phyloP scores from a whole-genome alignment of 305 asterid species.

The Fraxinus velutina region DNA sequence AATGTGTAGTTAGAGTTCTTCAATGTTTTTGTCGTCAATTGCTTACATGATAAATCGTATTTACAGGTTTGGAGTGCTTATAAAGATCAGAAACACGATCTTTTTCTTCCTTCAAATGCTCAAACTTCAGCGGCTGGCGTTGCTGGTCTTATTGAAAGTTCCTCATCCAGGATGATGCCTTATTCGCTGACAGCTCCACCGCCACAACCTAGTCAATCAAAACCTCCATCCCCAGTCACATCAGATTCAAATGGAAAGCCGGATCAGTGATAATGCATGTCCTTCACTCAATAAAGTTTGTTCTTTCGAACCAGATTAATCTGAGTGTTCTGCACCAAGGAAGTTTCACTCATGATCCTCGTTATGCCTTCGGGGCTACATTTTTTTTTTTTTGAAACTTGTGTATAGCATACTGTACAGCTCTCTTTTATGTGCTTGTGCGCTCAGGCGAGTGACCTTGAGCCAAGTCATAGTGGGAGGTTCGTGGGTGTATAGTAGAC shows the following conservation, averaged over 20 bases:
- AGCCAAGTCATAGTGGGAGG: not conserved
- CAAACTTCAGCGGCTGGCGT: constrained; percentile 97
- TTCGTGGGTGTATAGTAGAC: not conserved
- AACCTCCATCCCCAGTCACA: constrained; percentile 37
- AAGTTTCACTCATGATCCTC: constrained; percentile 3
- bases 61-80: constrained; percentile 98
- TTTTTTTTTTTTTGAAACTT: constrained; percentile 10
- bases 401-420: constrained; percentile 48
- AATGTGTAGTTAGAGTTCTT: not conserved
- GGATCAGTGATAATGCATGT: constrained; percentile 11
- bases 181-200: constrained; percentile 84
- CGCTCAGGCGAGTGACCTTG: not conserved
- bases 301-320: constrained; percentile 8
- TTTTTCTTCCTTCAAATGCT: constrained; percentile 96
- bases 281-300: not conserved
- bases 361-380: constrained; percentile 17
- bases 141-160: constrained; percentile 93
- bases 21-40: not conserved
- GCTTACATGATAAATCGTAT: constrained; percentile 6
- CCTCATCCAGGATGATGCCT: constrained; percentile 68
- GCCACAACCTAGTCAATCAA: constrained; percentile 46
- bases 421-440: not conserved
- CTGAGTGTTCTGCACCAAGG: not conserved
- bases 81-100: constrained; percentile 94
- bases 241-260: constrained; percentile 53